Evolutionary conservation across 176 grass and related monocot genomes (phyloP).

Genomic region (Carex kokanica): DNA sequence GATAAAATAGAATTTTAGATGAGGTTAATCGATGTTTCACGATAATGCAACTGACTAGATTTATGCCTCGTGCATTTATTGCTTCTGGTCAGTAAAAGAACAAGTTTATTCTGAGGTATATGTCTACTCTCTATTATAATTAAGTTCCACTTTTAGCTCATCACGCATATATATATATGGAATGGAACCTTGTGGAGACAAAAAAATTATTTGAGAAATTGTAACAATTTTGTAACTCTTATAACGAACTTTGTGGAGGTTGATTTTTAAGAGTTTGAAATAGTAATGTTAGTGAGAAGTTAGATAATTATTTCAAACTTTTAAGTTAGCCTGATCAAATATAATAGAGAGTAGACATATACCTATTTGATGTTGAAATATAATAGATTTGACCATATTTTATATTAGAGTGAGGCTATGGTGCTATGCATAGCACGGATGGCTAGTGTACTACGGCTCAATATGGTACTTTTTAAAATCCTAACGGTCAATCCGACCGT

Average conservation of each 20-base stretch:
- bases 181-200: neutral
- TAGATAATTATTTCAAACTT: no score
- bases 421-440: no score
- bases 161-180: neutral
- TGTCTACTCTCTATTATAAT: neutral
- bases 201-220: neutral
- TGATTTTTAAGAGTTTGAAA: no score
- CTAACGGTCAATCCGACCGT: no score
- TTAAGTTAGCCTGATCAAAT: no score
- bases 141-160: neutral
- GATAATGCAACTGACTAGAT: neutral
- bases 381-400: no score
- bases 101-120: constrained; percentile 24
- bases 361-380: no score
- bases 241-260: neutral
- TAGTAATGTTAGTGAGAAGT: no score
- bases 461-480: no score
- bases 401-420: no score
- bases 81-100: neutral
- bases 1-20: constrained; percentile 18
- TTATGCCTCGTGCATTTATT: constrained; percentile 3
- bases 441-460: no score
- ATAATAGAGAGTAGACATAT: no score
- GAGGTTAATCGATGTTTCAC: neutral
- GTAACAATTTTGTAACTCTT: neutral